phyloP scores from a whole-genome alignment of 1,284 basidiomycete species.

The Lignosus rhinocerotis region DNA sequence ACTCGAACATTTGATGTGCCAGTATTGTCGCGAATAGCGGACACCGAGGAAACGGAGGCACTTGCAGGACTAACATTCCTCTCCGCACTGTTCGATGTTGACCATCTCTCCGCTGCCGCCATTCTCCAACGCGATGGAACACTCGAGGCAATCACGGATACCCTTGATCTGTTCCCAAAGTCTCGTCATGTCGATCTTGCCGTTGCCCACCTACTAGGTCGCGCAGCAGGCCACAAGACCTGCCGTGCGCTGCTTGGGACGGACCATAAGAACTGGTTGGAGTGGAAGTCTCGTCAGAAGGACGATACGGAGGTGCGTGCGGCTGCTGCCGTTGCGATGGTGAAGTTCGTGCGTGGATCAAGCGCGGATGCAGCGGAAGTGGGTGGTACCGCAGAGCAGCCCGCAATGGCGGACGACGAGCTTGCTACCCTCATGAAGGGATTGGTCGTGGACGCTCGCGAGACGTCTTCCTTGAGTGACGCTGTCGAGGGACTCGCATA shows the following conservation, averaged over 20 bases:
- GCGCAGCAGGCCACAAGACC: conserved; percentile 70
- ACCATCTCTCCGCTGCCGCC: conserved; percentile 59
- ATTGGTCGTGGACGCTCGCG: conserved; percentile 46
- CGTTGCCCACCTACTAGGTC: conserved; percentile 70
- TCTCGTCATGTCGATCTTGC: conserved; percentile 45
- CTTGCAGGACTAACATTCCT: conserved; percentile 63
- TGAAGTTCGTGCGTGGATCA: conserved; percentile 71
- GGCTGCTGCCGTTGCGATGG: conserved; percentile 70
- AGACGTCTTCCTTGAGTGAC: conserved; percentile 50
- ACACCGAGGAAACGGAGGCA: conserved; percentile 51
- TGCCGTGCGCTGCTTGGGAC: conserved; percentile 64
- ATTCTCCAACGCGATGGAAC: conserved; percentile 65
- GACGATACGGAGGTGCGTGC: conserved; percentile 52
- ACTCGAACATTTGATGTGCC: conserved; percentile 48
- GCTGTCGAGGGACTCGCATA: conserved; percentile 85
- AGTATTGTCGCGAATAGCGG: conserved; percentile 49
- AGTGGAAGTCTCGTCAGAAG: conserved; percentile 50
- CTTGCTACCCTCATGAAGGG: conserved; percentile 59
- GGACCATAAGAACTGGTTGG: conserved; percentile 63
- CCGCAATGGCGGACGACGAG: conserved; percentile 41
- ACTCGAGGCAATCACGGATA: conserved; percentile 62
- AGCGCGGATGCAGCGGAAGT: conserved; percentile 45
- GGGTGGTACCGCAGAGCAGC: conserved; percentile 33
- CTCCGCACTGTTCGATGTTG: conserved; percentile 75
- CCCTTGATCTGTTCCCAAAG: conserved; percentile 61